Evolutionary conservation across 768 basidiomycete genomes (phyloP), one percentile per base, ranked within the genome.

Genomic region (Lentinus tigrinus): DNA sequence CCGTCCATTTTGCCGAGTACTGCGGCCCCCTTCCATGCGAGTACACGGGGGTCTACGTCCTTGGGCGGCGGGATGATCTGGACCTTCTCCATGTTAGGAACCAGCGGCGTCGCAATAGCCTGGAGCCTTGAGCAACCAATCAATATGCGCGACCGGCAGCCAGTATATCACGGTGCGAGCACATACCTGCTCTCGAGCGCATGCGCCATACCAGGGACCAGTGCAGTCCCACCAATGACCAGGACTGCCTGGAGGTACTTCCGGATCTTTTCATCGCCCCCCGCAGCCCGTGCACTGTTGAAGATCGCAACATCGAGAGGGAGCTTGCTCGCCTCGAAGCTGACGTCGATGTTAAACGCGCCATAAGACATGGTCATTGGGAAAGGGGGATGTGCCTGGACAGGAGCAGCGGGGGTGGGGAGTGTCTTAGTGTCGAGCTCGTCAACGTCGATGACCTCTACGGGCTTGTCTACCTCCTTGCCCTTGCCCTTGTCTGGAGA

Each of bases 1-100:
- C 87, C 85, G 51, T 99, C 97, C 84, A 98, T 89, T 73, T 93
- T 92, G 26, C 88, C 91, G 40, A 98, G 83, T 13, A 95, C 93
- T 8, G 89, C 84, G 6, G 89, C 93, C 10, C 97, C 97, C 72
- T 98, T 98, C 97, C 97, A 99, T 16, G 86, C 87, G 31, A 98
- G 81, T 37, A 93, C 86, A 24, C 85, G 82, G 5, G 93, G 93
- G 72, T 98, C 95, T 43, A 98, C 73, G 59, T 94, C 93, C 70
- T 95, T 90, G 1, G 95, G 95, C 2, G 94, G 89, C n/a, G 94
- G 92, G 46, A 98, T 90, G 57, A 97, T 91, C 63, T 89, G 85
- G 7, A 96, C 89, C 65, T 89, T 91, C 68, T 91, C 88, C 85
- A 95, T 92, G 67, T 86, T 87, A 16, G 83, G 81, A 16, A 92